These are phyloP conservation scores for Chrysosphaeria jannelii DNA, from an alignment of 2,329 filamentous ascomycete genomes.

Conservation along the genomic window DNA sequence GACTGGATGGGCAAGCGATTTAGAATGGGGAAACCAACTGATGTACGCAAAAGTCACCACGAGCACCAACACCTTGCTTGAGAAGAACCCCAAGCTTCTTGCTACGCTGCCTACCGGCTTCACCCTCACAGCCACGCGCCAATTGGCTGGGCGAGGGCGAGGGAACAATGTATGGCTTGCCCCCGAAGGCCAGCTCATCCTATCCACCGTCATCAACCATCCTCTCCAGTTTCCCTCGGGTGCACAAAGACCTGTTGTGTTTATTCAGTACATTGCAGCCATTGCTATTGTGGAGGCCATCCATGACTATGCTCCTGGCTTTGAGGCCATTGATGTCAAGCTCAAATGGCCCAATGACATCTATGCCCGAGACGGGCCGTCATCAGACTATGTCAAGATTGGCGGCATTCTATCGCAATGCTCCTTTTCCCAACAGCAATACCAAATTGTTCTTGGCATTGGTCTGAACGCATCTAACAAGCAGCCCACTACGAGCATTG, in stretches of 20 bases:
- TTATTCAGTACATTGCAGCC: conserved; percentile 77
- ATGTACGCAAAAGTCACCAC: conserved; percentile 82
- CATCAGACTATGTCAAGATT: conserved; percentile 44
- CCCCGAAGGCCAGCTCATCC: conserved; percentile 59
- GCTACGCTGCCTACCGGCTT: conserved; percentile 57
- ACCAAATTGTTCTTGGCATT: conserved; percentile 62
- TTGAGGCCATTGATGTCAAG: conserved; percentile 46
- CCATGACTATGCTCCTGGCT: conserved; percentile 47
- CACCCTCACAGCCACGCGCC: conserved; percentile 60
- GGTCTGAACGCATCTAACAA: conserved; percentile 67
- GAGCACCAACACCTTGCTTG: conserved; percentile 75
- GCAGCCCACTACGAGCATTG: conserved; percentile 64
- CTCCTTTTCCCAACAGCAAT: conserved; percentile 43
- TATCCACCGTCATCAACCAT: conserved; percentile 71
- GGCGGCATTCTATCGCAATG: conserved; percentile 82
- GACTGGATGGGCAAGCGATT: conserved; percentile 7
- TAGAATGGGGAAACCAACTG: conserved; percentile 42
- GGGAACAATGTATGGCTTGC: conserved; percentile 89
- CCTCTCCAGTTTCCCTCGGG: conserved; percentile 30
- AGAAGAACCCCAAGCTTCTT: conserved; percentile 62
- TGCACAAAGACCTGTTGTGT: conserved; percentile 35
- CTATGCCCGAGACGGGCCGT: conserved; percentile 32
- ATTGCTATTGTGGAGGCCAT: conserved; percentile 68
- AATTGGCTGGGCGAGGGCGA: conserved; percentile 64
- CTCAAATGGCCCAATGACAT: conserved; percentile 98